These are phyloP conservation scores for Naganishia vaughanmartiniae DNA, from an alignment of 768 basidiomycete genomes.

Conservation along the genomic window DNA sequence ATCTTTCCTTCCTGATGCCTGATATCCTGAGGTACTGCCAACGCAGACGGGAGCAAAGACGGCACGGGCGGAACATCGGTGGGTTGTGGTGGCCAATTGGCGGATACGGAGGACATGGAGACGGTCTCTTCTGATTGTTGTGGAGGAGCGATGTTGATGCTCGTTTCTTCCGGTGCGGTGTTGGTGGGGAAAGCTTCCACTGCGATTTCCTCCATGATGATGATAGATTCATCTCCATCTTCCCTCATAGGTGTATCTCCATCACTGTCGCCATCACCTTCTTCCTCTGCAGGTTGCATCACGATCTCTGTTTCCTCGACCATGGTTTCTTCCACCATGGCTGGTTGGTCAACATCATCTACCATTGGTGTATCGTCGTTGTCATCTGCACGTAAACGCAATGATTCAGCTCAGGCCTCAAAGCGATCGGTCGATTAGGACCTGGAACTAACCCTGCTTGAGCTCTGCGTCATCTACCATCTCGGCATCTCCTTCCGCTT, in stretches of 20 bases:
- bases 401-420: background rate
- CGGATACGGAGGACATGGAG: background rate
- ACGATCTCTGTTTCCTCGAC: slow-evolving; percentile 7
- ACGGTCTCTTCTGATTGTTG: background rate
- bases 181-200: background rate
- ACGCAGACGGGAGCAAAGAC: slow-evolving; percentile 17
- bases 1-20: slow-evolving; percentile 19
- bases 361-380: slow-evolving; percentile 5
- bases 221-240: background rate
- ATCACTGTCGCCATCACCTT: background rate
- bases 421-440: background rate
- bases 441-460: background rate
- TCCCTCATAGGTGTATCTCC: slow-evolving; percentile 3
- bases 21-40: background rate
- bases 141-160: background rate
- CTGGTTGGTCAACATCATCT: background rate
- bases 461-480: slow-evolving; percentile 16
- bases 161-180: background rate
- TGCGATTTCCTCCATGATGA: background rate
- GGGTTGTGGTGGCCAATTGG: slow-evolving; percentile 25
- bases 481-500: slow-evolving; percentile 4
- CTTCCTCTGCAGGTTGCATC: slow-evolving; percentile 6
- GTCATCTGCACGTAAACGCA: background rate
- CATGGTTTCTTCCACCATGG: background rate
- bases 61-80: slow-evolving; percentile 27